Conservation (phyloP, 2,329 filamentous ascomycete species). For the Chaetomium sp. region DNA sequence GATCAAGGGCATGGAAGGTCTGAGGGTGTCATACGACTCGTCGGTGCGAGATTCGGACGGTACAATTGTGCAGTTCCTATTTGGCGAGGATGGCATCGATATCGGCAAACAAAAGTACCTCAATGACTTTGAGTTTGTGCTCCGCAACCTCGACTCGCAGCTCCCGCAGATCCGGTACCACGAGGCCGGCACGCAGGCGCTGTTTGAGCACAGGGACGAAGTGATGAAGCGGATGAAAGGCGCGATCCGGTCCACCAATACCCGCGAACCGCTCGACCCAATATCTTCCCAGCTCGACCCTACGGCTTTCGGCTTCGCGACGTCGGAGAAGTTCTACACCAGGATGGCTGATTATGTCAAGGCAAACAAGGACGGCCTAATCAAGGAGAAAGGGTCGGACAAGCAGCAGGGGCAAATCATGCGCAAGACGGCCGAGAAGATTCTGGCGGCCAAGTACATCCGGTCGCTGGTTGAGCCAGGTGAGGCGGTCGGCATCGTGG, state of each 20-base stretch:
- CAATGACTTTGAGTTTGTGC: slow-evolving; percentile 80
- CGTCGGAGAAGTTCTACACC: slow-evolving; percentile 78
- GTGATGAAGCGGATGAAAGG: slow-evolving; percentile 76
- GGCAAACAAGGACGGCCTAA: slow-evolving; percentile 59
- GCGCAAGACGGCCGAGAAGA: slow-evolving; percentile 72
- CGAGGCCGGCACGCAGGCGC: slow-evolving; percentile 41
- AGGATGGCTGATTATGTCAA: slow-evolving; percentile 72
- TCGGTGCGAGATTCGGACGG: slow-evolving; percentile 93
- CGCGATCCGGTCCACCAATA: slow-evolving; percentile 64
- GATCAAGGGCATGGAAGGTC: slow-evolving; percentile 97
- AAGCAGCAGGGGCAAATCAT: slow-evolving; percentile 36
- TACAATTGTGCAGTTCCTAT: slow-evolving; percentile 87
- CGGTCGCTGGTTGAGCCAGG: slow-evolving; percentile 88
- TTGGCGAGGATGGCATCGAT: slow-evolving; percentile 93
- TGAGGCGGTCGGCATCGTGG: slow-evolving; percentile 94
- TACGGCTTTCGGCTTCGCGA: slow-evolving; percentile 72
- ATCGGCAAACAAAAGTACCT: slow-evolving; percentile 92
- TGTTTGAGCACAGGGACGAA: slow-evolving; percentile 50
- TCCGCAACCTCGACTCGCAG: slow-evolving; percentile 77
- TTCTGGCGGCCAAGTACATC: slow-evolving; percentile 89
- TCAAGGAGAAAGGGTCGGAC: slow-evolving; percentile 41
- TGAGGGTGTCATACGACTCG: slow-evolving; percentile 86
- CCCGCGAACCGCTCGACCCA: slow-evolving; percentile 62
- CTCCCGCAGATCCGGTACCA: slow-evolving; percentile 66
- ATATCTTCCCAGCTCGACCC: slow-evolving; percentile 68